These are phyloP conservation scores for Bathelium albidoporum DNA, from an alignment of 495 filamentous ascomycete species.

Conservation along the genomic window DNA sequence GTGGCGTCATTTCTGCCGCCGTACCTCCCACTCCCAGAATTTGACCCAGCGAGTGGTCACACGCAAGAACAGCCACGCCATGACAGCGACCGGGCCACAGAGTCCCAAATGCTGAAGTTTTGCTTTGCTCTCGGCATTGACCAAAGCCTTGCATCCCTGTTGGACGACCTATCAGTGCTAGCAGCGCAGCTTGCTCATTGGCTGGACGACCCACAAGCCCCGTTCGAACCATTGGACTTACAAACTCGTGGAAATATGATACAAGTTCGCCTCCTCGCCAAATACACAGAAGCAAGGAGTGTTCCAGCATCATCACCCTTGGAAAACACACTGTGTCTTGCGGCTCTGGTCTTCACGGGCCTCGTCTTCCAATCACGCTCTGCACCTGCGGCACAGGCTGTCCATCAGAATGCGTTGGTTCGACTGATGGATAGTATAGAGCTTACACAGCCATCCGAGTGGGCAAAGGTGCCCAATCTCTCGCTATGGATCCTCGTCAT, in stretches of 20 bases:
- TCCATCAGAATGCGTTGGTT: constrained; percentile 15
- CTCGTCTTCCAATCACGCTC: background rate
- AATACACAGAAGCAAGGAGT: constrained; percentile 10
- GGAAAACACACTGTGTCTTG: constrained; percentile 20
- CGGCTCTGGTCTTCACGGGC: background rate
- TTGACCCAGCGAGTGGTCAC: background rate
- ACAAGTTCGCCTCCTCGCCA: constrained; percentile 15
- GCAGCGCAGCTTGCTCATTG: constrained; percentile 20
- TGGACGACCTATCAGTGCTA: constrained; percentile 13
- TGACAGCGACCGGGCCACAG: background rate
- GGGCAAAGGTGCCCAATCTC: constrained; percentile 16
- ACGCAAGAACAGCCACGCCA: background rate
- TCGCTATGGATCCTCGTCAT: constrained; percentile 22
- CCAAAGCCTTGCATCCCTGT: constrained; percentile 18
- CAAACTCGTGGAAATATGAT: constrained; percentile 21
- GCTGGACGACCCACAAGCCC: constrained; percentile 16
- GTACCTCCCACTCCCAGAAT: background rate
- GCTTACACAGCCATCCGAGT: constrained; percentile 16
- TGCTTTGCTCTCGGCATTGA: constrained; percentile 13
- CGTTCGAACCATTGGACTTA: constrained; percentile 21
- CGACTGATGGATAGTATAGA: constrained; percentile 19
- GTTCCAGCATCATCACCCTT: constrained; percentile 6
- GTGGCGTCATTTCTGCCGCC: background rate
- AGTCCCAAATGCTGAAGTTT: background rate
- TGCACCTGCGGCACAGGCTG: background rate